Evolutionary conservation across 2,329 filamentous ascomycete genomes (phyloP).

Genomic region (Pseudocercospora ulei): DNA sequence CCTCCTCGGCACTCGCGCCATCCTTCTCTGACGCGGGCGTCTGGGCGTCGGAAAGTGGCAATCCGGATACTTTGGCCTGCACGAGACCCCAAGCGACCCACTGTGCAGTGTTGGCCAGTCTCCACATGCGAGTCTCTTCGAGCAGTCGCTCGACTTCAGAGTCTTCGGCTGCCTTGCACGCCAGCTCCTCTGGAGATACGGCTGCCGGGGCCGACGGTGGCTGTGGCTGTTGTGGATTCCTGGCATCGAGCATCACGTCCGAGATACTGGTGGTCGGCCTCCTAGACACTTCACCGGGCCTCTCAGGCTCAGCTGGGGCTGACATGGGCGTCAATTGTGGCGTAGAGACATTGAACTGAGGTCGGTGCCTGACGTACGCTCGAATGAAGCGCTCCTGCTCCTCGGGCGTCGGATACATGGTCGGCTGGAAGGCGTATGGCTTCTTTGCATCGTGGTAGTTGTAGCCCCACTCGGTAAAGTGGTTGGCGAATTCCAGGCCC

Average conservation of each 20-base stretch:
- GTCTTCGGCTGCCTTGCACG: slow-evolving; percentile 54
- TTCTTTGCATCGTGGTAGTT: slow-evolving; percentile 72
- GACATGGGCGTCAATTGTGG: slow-evolving; percentile 23
- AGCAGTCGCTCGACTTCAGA: slow-evolving; percentile 58
- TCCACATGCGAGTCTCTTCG: slow-evolving; percentile 74
- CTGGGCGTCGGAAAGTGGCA: slow-evolving; percentile 45
- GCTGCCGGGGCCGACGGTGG: slow-evolving; percentile 8
- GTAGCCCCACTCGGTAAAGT: slow-evolving; percentile 97
- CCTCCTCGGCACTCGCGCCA: slow-evolving; percentile 29
- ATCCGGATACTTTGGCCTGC: slow-evolving; percentile 74
- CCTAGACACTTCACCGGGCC: slow-evolving; percentile 23
- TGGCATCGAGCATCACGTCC: slow-evolving; percentile 66
- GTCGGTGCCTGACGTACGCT: slow-evolving; percentile 74
- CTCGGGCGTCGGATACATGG: slow-evolving; percentile 63
- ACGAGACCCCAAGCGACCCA: slow-evolving; percentile 97
- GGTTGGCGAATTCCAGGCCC: slow-evolving; percentile 90
- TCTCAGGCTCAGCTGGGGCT: slow-evolving; percentile 29
- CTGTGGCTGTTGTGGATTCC: slow-evolving; percentile 40
- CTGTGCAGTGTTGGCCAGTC: slow-evolving; percentile 73
- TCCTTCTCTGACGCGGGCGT: slow-evolving; percentile 18
- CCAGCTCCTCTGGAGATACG: slow-evolving; percentile 20
- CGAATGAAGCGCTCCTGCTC: slow-evolving; percentile 78
- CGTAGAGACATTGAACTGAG: slow-evolving; percentile 49
- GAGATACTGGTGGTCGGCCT: slow-evolving; percentile 40
- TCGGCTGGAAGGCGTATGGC: slow-evolving; percentile 55